These are phyloP conservation scores for Neurospora terricola DNA, from an alignment of 495 filamentous ascomycete genomes.

Conservation along the genomic window DNA sequence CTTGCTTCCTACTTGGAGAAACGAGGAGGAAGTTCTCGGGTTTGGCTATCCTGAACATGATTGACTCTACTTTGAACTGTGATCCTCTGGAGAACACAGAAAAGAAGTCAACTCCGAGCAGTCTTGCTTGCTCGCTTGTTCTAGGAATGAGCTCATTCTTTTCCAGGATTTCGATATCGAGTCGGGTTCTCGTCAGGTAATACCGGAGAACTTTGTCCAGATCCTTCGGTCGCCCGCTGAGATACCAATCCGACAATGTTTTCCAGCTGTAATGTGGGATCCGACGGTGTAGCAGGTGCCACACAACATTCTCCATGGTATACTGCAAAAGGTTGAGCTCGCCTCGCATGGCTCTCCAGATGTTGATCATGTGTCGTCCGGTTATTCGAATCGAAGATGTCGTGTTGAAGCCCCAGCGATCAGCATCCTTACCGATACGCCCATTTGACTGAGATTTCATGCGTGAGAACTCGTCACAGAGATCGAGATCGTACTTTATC, in stretches of 20 bases:
- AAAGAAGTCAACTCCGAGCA: conserved; percentile 92
- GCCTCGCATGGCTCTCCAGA: conserved; percentile 91
- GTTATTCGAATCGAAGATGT: conserved; percentile 81
- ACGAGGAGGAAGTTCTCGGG: conserved; percentile 88
- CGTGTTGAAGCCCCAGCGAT: conserved; percentile 87
- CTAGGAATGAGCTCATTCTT: conserved; percentile 79
- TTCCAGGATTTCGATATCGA: conserved; percentile 86
- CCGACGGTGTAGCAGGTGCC: conserved; percentile 82
- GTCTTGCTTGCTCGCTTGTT: conserved; percentile 87
- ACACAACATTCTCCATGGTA: conserved; percentile 93
- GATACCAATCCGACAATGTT: conserved; percentile 75
- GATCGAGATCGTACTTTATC: conserved; percentile 76
- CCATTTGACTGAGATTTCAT: conserved; percentile 75
- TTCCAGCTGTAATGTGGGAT: conserved; percentile 79
- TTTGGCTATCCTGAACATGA: conserved; percentile 98
- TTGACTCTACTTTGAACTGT: conserved; percentile 95
- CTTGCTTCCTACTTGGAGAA: conserved; percentile 83
- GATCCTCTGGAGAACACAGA: conserved; percentile 89
- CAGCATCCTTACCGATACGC: conserved; percentile 72
- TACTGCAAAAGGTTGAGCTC: conserved; percentile 89
- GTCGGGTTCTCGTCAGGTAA: conserved; percentile 62
- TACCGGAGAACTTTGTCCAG: conserved; percentile 70
- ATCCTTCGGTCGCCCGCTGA: conserved; percentile 52
- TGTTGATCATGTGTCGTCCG: conserved; percentile 91
- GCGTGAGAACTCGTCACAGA: conserved; percentile 83